Evolutionary conservation across 2,329 filamentous ascomycete species (phyloP), one percentile per base, ranked within the genome.

Genomic region (Peltaster fructicola): DNA sequence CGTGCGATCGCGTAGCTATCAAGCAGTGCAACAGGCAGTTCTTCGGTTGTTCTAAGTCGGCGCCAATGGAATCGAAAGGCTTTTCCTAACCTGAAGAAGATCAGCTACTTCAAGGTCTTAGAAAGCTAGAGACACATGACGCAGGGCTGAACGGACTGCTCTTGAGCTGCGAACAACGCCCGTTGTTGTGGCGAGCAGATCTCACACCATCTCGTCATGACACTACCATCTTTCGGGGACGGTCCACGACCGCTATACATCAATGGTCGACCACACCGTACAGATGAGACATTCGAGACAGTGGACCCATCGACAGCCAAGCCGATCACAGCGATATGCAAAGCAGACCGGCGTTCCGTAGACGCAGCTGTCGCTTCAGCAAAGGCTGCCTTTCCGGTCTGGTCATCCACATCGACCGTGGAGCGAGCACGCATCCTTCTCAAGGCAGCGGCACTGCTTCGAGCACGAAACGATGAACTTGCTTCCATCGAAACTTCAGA

Each of bases 401-500:
- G 81, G 81, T 80, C 79, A 1, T 58, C 65, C 29, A 88, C 73
- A 8, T 68, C 80, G 2, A 61, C 75, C n/a, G 60, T 76, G 32
- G 67, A 69, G 41, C 77, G 81, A 29, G 70, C 79, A 1, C 70
- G 77, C 29, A 74, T 90, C 38, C 68, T 91, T 7, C 73, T 81
- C 15, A 70, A 68, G 45, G 80, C 81, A 3, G 80, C 77, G 10
- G 54, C 66, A 22, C 53, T 91, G 8, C 61, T 91, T 8, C 74
- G 80, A 22, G 55, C 68, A 35, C 68, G 72, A 35, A 90, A 90
- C 50, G 76, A 90, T 43, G 69, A 72, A 29, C 72, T 91, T 20
- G 81, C 81, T 24, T 63, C 63, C 29, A 59, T 80, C 28, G 81
- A 91, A 55, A 90, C 80, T 2, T 61, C 74, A 42, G 81, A 91